Evolutionary conservation across 169 alveolate genomes (phyloP), one percentile per base, ranked within the genome.

Genomic region (Theileria orientalis): DNA sequence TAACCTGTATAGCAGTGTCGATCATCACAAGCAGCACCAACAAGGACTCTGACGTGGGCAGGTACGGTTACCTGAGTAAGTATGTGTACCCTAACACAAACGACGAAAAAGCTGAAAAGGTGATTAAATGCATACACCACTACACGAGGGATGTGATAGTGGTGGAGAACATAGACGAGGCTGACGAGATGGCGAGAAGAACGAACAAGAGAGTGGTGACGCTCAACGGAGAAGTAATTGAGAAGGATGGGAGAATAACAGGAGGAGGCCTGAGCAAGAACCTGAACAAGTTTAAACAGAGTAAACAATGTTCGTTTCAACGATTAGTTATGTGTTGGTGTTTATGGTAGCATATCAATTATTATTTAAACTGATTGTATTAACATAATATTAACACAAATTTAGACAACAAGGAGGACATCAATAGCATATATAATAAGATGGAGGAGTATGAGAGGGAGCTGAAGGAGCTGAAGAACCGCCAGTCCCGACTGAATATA

Each of bases 201-300:
- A 90, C 82, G 62, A 91, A 95, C 51, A 85, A 90, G 71, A 92
- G 98, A 74, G 97, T 96, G 0, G 98, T 96, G 0, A 95, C 98
- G 23, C 42, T 93, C 30, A 88, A 91, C 56, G 99, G 99, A 1
- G 97, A 95, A 74, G 63, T 97, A 23, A 93, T 96, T 11, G 98
- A 97, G 63, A 86, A 90, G 14, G 93, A 96, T 27, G 99, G 99
- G 25, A 91, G 96, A 2, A 93, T 97, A 95, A 87, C 94, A 19
- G 98, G 99, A 19, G 94, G 96, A 8, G 95, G 95, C 1, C 1
- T 85, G 1, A 51, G 41, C 46, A 62, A 49, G 40, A 23, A 56
- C 57, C 30, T 68, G 49, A 27, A 82, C 35, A 62, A 76, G 68
- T 71, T 68, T 42, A 71, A 74, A 79, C 52, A 64, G 52, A 13